A percentile compares a stretch with the other conserved stretches of the same genome.
phyloP scores from a whole-genome alignment of 192 early-diverging fungal genomes.

The Dissophora globulifera region DNA sequence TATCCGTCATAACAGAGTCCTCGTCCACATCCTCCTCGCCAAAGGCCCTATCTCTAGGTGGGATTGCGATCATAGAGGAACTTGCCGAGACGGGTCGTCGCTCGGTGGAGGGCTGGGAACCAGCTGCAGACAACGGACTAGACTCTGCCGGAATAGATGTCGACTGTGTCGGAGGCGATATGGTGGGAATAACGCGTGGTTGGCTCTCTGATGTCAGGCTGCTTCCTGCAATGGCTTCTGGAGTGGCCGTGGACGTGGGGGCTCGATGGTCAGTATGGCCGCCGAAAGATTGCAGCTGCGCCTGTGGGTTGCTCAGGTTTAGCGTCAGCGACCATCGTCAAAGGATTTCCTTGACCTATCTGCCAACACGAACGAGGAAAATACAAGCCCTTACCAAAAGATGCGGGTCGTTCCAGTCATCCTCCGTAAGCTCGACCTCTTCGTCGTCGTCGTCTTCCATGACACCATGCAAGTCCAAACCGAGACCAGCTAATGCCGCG shows the following conservation, averaged over 20 bases:
- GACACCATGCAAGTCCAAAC: conserved; percentile 22
- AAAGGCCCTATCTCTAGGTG: conserved; percentile 28
- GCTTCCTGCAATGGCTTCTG: not conserved
- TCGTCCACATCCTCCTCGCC: conserved; percentile 25
- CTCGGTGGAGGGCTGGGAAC: not conserved
- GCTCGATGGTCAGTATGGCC: conserved; percentile 26
- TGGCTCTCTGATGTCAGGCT: no score
- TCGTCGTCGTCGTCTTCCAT: conserved; percentile 62
- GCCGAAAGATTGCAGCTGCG: conserved; percentile 48
- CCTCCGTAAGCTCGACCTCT: conserved; percentile 75
- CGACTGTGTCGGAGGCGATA: not conserved
- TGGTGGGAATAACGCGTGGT: not conserved
- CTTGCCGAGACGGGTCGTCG: conserved; percentile 17
- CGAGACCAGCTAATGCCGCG: conserved; percentile 27
- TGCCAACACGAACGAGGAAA: no score
- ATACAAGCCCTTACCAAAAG: no score
- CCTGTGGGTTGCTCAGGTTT: not conserved
- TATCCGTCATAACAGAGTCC: conserved; percentile 9
- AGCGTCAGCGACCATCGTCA: no score
- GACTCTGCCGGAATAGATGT: conserved; percentile 1
- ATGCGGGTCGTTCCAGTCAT: conserved; percentile 81
- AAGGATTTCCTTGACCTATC: no score
- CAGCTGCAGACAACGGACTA: not conserved
- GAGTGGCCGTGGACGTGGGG: not conserved
- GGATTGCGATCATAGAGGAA: conserved; percentile 43